Percentiles rank a stretch among this genome's conserved stretches.
These are phyloP conservation scores for Colletotrichum acutatum DNA, from an alignment of 2,329 filamentous ascomycete species.

Conservation along the genomic window DNA sequence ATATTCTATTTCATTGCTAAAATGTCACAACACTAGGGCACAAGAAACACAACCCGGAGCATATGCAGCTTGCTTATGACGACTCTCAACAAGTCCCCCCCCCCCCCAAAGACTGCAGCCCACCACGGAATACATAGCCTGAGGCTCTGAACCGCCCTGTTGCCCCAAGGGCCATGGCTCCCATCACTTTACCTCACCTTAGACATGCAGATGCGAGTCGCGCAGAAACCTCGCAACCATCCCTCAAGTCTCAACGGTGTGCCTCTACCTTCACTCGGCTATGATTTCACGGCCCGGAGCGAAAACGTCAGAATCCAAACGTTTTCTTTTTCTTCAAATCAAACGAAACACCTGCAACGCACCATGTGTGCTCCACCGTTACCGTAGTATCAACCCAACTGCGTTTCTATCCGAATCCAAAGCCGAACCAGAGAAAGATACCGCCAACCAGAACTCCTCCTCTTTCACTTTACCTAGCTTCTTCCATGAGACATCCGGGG, in stretches of 20 bases:
- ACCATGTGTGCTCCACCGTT: conserved; percentile 6
- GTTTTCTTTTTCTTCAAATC: conserved; percentile 9
- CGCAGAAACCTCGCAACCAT: not conserved
- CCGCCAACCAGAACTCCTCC: no score
- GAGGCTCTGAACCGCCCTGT: not conserved
- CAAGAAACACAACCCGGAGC: not conserved
- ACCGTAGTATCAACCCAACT: conserved; percentile 12
- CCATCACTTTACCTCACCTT: not conserved
- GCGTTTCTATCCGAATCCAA: not conserved
- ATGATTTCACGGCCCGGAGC: not conserved
- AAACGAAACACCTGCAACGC: not conserved
- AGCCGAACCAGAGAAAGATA: not conserved
- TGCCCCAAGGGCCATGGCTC: no score
- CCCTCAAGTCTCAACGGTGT: conserved; percentile 8
- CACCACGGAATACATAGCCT: not conserved
- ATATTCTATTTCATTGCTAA: not conserved
- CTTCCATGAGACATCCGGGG: not conserved
- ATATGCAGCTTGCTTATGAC: not conserved
- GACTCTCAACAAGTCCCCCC: not conserved
- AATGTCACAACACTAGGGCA: not conserved
- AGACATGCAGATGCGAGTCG: conserved; percentile 6
- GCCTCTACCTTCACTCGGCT: not conserved
- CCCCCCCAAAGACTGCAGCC: not conserved
- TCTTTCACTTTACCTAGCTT: not conserved
- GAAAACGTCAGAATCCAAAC: conserved; percentile 2